Percentiles rank a stretch among this genome's conserved stretches.
phyloP scores from a whole-genome alignment of 2,329 filamentous ascomycete genomes.

The Sporothrix protearum region DNA sequence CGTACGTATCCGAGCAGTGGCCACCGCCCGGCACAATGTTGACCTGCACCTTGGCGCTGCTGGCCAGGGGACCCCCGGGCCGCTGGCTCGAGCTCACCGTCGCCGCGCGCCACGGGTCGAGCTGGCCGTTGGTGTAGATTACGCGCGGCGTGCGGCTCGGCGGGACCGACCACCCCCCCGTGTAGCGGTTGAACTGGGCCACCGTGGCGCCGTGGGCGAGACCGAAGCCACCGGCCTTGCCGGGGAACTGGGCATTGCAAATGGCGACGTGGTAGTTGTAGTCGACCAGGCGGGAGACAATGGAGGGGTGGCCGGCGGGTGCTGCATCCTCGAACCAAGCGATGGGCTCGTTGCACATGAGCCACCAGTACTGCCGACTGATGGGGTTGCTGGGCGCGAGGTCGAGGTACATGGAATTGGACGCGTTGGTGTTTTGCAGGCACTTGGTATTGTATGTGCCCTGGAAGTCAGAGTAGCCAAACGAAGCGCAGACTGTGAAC shows the following conservation, averaged over 20 bases:
- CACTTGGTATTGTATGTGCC: slow-evolving; percentile 45
- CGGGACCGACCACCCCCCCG: slow-evolving; percentile 39
- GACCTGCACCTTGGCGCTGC: slow-evolving; percentile 35
- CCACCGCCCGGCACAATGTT: slow-evolving; percentile 37
- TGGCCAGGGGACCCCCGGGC: slow-evolving; percentile 39
- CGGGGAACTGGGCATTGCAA: slow-evolving; percentile 47
- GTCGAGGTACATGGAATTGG: slow-evolving; percentile 41
- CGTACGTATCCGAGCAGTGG: slow-evolving; percentile 42
- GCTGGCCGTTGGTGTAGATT: slow-evolving; percentile 41
- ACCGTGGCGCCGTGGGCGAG: slow-evolving; percentile 36
- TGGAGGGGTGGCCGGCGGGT: slow-evolving; percentile 41
- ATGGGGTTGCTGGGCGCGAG: slow-evolving; percentile 39
- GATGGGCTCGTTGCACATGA: slow-evolving; percentile 51
- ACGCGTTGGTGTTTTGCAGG: slow-evolving; percentile 44
- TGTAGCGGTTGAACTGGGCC: slow-evolving; percentile 37
- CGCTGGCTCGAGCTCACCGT: slow-evolving; percentile 39
- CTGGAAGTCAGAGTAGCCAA: slow-evolving; percentile 35
- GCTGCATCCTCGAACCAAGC: slow-evolving; percentile 46
- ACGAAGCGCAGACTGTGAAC: slow-evolving; percentile 39
- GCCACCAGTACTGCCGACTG: slow-evolving; percentile 54
- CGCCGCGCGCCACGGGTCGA: slow-evolving; percentile 42
- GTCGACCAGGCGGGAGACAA: slow-evolving; percentile 41
- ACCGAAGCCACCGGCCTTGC: slow-evolving; percentile 35
- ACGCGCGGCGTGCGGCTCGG: slow-evolving; percentile 36
- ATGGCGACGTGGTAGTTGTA: slow-evolving; percentile 41